A percentile compares a stretch with the other conserved stretches of the same genome.
Evolutionary conservation across 495 filamentous ascomycete species (phyloP).

Genomic region (Penicillium lividum): DNA sequence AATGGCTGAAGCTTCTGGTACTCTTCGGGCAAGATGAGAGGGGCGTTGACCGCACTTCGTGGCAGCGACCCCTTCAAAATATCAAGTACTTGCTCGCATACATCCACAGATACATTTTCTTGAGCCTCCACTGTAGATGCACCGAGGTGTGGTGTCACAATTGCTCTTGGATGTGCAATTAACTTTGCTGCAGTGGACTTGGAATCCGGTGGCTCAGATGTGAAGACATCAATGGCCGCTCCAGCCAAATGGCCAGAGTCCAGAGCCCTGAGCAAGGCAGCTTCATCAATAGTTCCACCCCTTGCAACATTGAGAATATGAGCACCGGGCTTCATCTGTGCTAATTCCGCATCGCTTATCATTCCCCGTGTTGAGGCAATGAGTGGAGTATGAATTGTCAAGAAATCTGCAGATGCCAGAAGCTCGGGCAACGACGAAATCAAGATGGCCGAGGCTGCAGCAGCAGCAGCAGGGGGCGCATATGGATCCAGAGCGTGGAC

Average conservation of each 20-base stretch:
- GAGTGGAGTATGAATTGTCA: conserved; percentile 75
- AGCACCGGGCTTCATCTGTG: conserved; percentile 64
- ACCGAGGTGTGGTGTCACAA: conserved; percentile 71
- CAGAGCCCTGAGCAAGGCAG: conserved; percentile 64
- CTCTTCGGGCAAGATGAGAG: conserved; percentile 71
- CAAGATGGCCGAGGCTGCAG: conserved; percentile 57
- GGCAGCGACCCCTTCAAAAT: conserved; percentile 67
- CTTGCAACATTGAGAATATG: conserved; percentile 70
- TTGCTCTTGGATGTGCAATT: conserved; percentile 61
- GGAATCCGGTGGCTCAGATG: conserved; percentile 59
- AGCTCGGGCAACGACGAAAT: conserved; percentile 54
- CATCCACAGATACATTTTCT: conserved; percentile 73
- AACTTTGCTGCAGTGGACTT: conserved; percentile 55
- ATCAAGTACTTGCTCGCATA: conserved; percentile 69
- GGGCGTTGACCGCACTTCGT: conserved; percentile 70
- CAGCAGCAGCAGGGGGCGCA: conserved; percentile 60
- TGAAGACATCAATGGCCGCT: conserved; percentile 76
- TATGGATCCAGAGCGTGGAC: conserved; percentile 69
- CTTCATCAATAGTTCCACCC: conserved; percentile 75
- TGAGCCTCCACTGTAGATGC: conserved; percentile 75
- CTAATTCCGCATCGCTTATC: conserved; percentile 61
- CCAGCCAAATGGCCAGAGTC: conserved; percentile 67
- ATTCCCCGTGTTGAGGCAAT: conserved; percentile 69
- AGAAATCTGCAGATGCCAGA: conserved; percentile 63
- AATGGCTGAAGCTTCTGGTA: conserved; percentile 70